A percentile compares a stretch with the other conserved stretches of the same genome.
These are phyloP conservation scores for Plasmodium fragile DNA, from an alignment of 169 alveolate genomes.

Conservation along the genomic window DNA sequence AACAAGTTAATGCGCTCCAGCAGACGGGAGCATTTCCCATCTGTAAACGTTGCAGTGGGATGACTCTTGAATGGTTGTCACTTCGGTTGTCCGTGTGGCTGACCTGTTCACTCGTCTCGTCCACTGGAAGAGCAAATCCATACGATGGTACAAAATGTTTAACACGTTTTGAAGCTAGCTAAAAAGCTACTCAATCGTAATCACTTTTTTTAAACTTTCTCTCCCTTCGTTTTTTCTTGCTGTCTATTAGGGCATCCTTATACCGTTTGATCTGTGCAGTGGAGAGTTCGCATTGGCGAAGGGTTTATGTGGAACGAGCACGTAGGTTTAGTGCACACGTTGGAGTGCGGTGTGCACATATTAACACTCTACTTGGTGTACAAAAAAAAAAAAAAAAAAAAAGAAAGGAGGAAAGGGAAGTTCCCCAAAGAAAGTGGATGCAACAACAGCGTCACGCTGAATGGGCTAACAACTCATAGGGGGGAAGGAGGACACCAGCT, in stretches of 20 bases:
- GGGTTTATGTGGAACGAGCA: neutral
- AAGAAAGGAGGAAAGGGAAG: neutral
- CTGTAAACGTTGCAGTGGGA: neutral
- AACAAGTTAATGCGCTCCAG: neutral
- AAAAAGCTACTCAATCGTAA: neutral
- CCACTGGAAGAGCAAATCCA: neutral
- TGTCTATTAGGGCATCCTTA: constrained; percentile 36
- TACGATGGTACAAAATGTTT: neutral
- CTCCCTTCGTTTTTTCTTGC: constrained; percentile 40
- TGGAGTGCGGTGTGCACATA: neutral
- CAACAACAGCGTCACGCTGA: neutral
- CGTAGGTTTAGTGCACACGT: neutral
- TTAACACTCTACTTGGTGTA: neutral
- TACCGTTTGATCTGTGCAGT: constrained; percentile 26
- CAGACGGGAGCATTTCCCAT: neutral
- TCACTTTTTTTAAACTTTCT: constrained; percentile 57
- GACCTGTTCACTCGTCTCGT: neutral
- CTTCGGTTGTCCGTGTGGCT: neutral
- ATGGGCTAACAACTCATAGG: neutral
- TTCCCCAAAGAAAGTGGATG: neutral
- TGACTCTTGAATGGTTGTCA: neutral
- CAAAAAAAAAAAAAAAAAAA: neutral
- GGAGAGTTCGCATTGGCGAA: neutral
- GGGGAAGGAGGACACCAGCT: neutral
- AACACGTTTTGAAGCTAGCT: no score